These are phyloP conservation scores for Fusarium praegraminearum DNA, from an alignment of 2,329 filamentous ascomycete genomes.

Conservation along the genomic window DNA sequence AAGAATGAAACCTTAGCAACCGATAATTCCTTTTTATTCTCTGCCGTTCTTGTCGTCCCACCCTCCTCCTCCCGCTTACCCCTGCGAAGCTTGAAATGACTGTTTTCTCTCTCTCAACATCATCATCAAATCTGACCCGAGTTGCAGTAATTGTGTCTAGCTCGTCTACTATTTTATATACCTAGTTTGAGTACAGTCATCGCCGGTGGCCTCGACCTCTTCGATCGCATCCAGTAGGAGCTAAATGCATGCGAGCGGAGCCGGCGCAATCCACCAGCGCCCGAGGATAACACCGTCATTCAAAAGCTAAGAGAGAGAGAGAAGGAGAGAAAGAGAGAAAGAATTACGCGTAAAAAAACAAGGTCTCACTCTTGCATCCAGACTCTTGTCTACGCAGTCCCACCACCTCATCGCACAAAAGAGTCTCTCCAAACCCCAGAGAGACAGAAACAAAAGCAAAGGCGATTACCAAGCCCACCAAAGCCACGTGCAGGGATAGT, in stretches of 20 bases:
- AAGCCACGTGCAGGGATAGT: slow-evolving; percentile 7
- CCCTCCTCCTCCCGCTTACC: not conserved
- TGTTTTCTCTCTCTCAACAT: not conserved
- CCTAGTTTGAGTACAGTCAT: not conserved
- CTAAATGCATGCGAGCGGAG: slow-evolving; percentile 2
- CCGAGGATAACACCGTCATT: not conserved
- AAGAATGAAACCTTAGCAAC: not conserved
- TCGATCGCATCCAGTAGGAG: slow-evolving; percentile 10
- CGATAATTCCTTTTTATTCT: not conserved
- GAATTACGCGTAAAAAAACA: not conserved
- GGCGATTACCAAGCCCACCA: slow-evolving; percentile 3
- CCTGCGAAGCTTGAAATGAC: not conserved
- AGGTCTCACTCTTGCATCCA: not conserved
- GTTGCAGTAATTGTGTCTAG: not conserved
- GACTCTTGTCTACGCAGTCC: too few species aligned
- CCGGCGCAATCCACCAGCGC: not conserved
- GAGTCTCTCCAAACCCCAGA: too few species aligned
- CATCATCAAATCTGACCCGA: not conserved
- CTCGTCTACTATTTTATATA: not conserved
- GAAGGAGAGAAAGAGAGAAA: not conserved
- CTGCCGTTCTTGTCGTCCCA: not conserved
- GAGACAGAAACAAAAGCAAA: too few species aligned
- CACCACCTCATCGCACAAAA: too few species aligned
- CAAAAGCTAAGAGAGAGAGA: not conserved
- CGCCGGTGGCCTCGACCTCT: not conserved